Evolutionary conservation across 192 early-diverging fungal genomes (phyloP), one percentile per base, ranked within the genome.

Genomic region (Gigaspora rosea): DNA sequence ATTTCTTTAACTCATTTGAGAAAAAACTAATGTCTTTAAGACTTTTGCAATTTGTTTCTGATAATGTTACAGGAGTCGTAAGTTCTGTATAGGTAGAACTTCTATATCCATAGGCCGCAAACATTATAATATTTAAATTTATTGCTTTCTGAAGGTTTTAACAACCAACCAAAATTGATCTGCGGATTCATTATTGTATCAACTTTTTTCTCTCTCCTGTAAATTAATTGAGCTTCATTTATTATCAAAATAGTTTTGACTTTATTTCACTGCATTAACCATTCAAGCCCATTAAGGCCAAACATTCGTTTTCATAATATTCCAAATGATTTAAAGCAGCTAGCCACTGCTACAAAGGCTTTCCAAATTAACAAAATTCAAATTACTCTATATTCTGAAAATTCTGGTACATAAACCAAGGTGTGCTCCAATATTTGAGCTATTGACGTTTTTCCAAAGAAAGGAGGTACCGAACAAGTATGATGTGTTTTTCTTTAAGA

Each of bases 151-250:
- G 66, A 46, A 71, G 65, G 20, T 16, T 48, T 78, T 78, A 52
- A 78, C 33, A 13, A 46, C 49, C 2, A 59, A 35, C 77, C 66
- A 78, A 32, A 78, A 70, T 51, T 10, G 9, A 70, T 71, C 54
- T 51, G 57, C 77, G 54, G 20, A 48, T 46, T n/a, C 47, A 35
- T 49, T 35, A 10, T n/a, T 64, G 35, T 27, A 18, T 48, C 48
- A 35, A 16, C 36, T 57, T 32, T n/a, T 33, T 61, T n/a, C 7
- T 27, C 10, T 2, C n/a, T 58, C 35, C 48, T 12, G 36, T 78
- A 78, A 11, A 78, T 57, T 22, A 59, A 58, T 59, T 78, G 66
- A 58, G 36, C 52, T 59, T 78, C 77, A 35, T 77, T 65, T n/a
- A 77, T 20, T 50, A 77, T 77, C 33, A 77, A 67, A 50, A 68